Evolutionary conservation across 805 yeast genomes (phyloP).

Genomic region (Vanderwaltozyma tropicalis): DNA sequence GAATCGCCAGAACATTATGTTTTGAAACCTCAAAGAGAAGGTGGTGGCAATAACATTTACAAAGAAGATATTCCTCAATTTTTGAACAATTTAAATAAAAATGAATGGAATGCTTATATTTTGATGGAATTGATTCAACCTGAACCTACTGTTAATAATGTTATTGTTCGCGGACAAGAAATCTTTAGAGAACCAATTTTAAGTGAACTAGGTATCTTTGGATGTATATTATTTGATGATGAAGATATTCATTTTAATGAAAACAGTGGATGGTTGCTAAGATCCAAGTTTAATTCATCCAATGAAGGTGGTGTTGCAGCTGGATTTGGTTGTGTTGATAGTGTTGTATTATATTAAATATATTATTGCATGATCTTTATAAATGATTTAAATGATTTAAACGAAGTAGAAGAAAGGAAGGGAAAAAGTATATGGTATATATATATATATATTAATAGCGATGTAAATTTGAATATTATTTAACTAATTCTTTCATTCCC

Average conservation of each 20-base stretch:
- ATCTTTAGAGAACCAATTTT: conserved; percentile 63
- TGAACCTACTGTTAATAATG: conserved; percentile 47
- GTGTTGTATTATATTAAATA: conserved; percentile 43
- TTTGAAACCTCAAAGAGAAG: conserved; percentile 95
- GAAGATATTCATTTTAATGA: conserved; percentile 49
- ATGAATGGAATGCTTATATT: conserved; percentile 82
- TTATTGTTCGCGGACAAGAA: conserved; percentile 57
- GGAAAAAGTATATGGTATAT: not conserved
- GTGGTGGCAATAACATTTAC: conserved; percentile 95
- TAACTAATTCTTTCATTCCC: conserved; percentile 8
- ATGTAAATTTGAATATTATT: too few species aligned
- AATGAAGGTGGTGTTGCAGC: conserved; percentile 99
- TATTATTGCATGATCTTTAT: too few species aligned
- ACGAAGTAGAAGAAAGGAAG: not conserved
- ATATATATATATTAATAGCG: too few species aligned
- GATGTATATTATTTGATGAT: conserved; percentile 68
- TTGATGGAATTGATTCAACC: conserved; percentile 90
- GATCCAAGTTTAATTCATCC: conserved; percentile 79
- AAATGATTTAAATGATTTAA: too few species aligned
- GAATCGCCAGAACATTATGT: conserved; percentile 64
- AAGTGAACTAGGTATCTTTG: conserved; percentile 88
- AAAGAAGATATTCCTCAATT: conserved; percentile 75
- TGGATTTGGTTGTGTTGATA: conserved; percentile 95
- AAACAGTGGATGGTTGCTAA: conserved; percentile 72
- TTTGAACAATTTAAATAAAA: conserved; percentile 45